Conservation (phyloP, 164 flowering plant genomes). For the Piper longum region DNA sequence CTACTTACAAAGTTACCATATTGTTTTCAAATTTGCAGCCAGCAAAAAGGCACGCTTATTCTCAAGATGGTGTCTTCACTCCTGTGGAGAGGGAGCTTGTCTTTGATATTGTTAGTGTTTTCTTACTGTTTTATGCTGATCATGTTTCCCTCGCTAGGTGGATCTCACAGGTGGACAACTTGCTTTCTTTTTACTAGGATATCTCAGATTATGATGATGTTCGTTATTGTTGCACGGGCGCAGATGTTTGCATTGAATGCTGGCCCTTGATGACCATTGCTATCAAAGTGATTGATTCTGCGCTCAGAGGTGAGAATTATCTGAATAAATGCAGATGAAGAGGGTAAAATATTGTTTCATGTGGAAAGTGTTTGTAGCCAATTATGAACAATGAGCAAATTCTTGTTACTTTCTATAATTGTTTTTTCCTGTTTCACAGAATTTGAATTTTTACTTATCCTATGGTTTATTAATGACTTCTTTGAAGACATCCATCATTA, state of each 20-base stretch:
- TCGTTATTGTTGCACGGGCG: slow-evolving; percentile 93
- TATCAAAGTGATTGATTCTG: slow-evolving; percentile 79
- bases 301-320: slow-evolving; percentile 63
- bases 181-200: slow-evolving; percentile 33
- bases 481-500: not conserved
- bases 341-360: not conserved
- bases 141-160: not conserved
- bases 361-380: not conserved
- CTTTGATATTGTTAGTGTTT: slow-evolving; percentile 79
- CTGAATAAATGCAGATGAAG: not conserved
- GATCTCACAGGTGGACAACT: not conserved
- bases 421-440: too few species aligned
- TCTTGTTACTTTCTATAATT: too few species aligned
- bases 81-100: slow-evolving; percentile 92
- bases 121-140: not conserved
- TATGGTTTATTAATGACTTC: too few species aligned
- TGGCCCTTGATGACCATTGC: slow-evolving; percentile 98
- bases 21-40: slow-evolving; percentile 41
- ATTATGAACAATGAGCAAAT: not conserved
- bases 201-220: slow-evolving; percentile 96
- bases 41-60: slow-evolving; percentile 79
- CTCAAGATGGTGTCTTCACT: slow-evolving; percentile 56
- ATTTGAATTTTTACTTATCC: too few species aligned
- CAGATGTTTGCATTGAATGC: slow-evolving; percentile 84
- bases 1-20: not conserved